Evolutionary conservation across 805 yeast species (phyloP).

Genomic region (Pichia membranifaciens): DNA sequence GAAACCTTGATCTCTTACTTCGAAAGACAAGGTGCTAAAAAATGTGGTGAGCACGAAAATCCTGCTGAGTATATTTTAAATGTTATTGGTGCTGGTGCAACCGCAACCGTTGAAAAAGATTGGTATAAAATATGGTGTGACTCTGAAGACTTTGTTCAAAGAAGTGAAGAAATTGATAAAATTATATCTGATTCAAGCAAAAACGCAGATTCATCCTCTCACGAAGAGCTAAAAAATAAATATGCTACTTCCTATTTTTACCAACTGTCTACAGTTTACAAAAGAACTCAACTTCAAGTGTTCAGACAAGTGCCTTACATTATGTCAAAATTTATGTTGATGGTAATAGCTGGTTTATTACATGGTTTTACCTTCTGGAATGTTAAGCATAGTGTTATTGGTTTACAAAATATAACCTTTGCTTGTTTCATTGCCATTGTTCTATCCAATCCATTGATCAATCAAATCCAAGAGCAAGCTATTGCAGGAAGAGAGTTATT

Average conservation of each 20-base stretch:
- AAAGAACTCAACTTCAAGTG: conserved; percentile 38
- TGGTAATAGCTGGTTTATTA: conserved; percentile 36
- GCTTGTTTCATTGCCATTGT: conserved; percentile 50
- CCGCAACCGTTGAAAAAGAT: conserved; percentile 52
- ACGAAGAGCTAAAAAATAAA: conserved; percentile 1
- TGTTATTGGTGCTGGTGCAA: conserved; percentile 78
- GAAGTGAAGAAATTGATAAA: conserved; percentile 27
- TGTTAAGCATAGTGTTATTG: conserved; percentile 44
- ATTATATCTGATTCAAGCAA: conserved; percentile 19
- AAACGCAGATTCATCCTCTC: conserved; percentile 15
- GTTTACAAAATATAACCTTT: conserved; percentile 55
- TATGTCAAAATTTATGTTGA: conserved; percentile 40
- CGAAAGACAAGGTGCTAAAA: conserved; percentile 54
- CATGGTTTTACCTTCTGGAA: conserved; percentile 59
- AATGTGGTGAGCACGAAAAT: conserved; percentile 54
- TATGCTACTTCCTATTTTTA: conserved; percentile 44
- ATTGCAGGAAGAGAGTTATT: conserved; percentile 52
- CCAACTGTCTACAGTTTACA: conserved; percentile 31
- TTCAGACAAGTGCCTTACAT: conserved; percentile 34
- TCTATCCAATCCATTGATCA: conserved; percentile 50
- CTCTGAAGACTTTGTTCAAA: conserved; percentile 23
- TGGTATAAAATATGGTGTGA: conserved; percentile 60
- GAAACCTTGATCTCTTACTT: conserved; percentile 39
- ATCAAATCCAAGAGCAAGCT: conserved; percentile 60
- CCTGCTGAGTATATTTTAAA: conserved; percentile 75